Conservation (phyloP, 768 basidiomycete species). For the Myochromella boudieri region DNA sequence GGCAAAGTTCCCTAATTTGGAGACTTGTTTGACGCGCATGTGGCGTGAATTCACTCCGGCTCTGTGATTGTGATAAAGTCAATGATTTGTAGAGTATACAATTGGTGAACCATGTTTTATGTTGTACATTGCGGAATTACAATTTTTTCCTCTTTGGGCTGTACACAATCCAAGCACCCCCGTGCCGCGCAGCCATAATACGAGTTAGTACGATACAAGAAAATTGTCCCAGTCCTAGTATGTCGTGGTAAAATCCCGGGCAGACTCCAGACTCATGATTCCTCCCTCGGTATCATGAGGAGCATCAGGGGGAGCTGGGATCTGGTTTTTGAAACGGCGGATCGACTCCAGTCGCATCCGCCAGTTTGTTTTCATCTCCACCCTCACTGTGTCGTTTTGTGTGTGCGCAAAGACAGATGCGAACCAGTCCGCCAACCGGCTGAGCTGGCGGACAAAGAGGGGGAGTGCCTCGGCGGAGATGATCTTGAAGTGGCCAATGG, state of each 20-base stretch:
- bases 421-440: slow-evolving; percentile 87
- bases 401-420: slow-evolving; percentile 80
- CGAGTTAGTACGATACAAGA: slow-evolving; percentile 5
- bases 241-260: slow-evolving; percentile 57
- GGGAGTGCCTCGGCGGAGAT: slow-evolving; percentile 88
- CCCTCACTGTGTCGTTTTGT: slow-evolving; percentile 61
- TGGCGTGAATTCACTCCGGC: too few species aligned
- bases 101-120: background rate
- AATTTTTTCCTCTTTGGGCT: background rate
- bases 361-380: slow-evolving; percentile 91
- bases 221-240: slow-evolving; percentile 30
- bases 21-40: too few species aligned
- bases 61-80: too few species aligned
- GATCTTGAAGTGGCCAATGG: slow-evolving; percentile 91
- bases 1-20: too few species aligned
- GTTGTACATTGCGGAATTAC: slow-evolving; percentile 4
- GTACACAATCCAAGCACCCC: background rate
- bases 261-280: slow-evolving; percentile 51
- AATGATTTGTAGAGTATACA: too few species aligned
- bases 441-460: slow-evolving; percentile 84
- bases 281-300: slow-evolving; percentile 33
- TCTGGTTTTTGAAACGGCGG: slow-evolving; percentile 58
- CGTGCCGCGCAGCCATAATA: background rate
- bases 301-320: slow-evolving; percentile 24
- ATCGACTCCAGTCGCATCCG: slow-evolving; percentile 77